These are phyloP conservation scores for Crinitomyces ghanaensis DNA, from an alignment of 805 yeast genomes.

Conservation along the genomic window DNA sequence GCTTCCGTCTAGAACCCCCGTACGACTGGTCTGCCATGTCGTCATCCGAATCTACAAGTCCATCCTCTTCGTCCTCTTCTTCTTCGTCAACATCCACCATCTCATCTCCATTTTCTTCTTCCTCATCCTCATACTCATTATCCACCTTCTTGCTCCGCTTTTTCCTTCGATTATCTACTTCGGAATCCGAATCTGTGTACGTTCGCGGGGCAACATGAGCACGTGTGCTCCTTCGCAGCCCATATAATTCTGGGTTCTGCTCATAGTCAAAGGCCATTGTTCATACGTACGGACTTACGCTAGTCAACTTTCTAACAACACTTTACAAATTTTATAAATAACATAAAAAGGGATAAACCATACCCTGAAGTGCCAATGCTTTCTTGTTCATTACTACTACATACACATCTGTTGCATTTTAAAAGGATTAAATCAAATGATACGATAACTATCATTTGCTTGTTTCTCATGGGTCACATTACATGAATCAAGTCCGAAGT, in stretches of 20 bases:
- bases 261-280: slow-evolving; percentile 14
- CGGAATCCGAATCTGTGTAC: slow-evolving; percentile 18
- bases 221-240: slow-evolving; percentile 31
- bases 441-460: too few species aligned
- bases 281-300: too few species aligned
- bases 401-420: too few species aligned
- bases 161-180: slow-evolving; percentile 17
- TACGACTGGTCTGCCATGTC: slow-evolving; percentile 11
- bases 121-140: slow-evolving; percentile 15
- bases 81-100: slow-evolving; percentile 22
- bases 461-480: too few species aligned
- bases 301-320: too few species aligned
- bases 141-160: slow-evolving; percentile 15
- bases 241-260: slow-evolving; percentile 30
- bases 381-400: too few species aligned
- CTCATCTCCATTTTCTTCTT: slow-evolving; percentile 5
- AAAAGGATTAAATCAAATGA: too few species aligned
- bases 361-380: too few species aligned
- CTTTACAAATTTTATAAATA: too few species aligned
- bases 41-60: too few species aligned
- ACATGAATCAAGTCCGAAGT: too few species aligned
- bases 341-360: too few species aligned
- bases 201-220: slow-evolving; percentile 24
- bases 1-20: slow-evolving; percentile 11
- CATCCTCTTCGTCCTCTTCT: slow-evolving; percentile 22